Conservation (phyloP, 2,329 filamentous ascomycete species). For the Dothiorella sarmentorum region DNA sequence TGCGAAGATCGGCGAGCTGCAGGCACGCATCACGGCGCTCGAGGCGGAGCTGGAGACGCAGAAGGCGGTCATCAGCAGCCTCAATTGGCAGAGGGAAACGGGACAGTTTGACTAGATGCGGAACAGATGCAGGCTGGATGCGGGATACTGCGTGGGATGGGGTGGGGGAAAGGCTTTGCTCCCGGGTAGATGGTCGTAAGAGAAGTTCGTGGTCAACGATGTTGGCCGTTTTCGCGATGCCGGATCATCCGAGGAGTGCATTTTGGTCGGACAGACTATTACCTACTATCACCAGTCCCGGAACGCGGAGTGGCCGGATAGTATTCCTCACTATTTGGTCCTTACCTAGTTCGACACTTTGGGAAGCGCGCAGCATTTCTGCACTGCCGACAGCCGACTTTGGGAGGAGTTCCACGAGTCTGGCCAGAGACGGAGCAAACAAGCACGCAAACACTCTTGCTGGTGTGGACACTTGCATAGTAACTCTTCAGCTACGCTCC, state of each 20-base stretch:
- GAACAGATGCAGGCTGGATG: too few relatives aligned
- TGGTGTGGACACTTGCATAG: not conserved
- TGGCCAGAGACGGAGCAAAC: not conserved
- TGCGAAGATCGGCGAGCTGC: conserved; percentile 61
- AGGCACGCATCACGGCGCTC: conserved; percentile 59
- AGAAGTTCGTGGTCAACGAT: too few relatives aligned
- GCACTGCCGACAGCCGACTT: not conserved
- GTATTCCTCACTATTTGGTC: too few relatives aligned
- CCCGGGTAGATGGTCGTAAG: too few relatives aligned
- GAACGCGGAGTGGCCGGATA: not conserved
- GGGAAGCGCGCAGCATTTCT: not conserved
- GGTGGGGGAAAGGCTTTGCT: too few relatives aligned
- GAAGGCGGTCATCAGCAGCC: conserved; percentile 42
- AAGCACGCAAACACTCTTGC: not conserved
- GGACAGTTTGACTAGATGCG: conserved; percentile 3
- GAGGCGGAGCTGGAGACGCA: conserved; percentile 56
- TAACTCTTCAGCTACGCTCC: not conserved
- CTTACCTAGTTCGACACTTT: not conserved
- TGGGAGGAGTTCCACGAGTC: not conserved
- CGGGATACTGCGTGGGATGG: too few relatives aligned
- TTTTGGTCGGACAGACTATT: not conserved
- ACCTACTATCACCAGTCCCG: not conserved
- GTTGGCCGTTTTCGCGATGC: too few relatives aligned
- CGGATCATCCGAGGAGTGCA: too few relatives aligned
- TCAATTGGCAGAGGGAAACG: conserved; percentile 31